Evolutionary conservation across 257 asterid genomes (phyloP).

Genomic region (Handroanthus guayacan): DNA sequence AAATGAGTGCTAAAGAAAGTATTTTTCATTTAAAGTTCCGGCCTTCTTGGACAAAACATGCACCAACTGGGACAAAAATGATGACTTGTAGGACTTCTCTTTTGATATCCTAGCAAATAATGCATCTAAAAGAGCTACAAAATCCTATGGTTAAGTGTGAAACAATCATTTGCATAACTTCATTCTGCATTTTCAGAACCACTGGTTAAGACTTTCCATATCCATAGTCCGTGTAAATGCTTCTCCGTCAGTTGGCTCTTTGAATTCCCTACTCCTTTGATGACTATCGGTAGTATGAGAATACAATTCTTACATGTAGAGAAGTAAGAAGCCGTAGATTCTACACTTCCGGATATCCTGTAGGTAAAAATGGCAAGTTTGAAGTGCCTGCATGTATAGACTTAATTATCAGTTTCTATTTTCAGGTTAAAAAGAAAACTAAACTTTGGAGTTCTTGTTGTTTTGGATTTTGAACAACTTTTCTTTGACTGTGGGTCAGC

Average conservation of each 20-base stretch:
- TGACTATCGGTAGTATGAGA: not conserved
- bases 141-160: not conserved
- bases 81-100: not conserved
- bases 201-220: not conserved
- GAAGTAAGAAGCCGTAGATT: not conserved
- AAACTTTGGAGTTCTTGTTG: constrained; percentile 11
- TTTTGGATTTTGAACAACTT: not conserved
- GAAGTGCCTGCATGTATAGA: not conserved
- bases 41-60: not conserved
- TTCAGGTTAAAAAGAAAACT: not conserved
- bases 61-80: not conserved
- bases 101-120: not conserved
- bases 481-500: not conserved
- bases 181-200: not conserved
- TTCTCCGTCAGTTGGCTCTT: not conserved
- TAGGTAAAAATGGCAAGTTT: not conserved
- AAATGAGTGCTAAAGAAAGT: not conserved
- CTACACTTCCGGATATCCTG: not conserved
- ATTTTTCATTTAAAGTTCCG: not conserved
- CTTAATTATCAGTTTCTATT: not conserved
- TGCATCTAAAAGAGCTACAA: not conserved
- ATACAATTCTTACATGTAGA: not conserved
- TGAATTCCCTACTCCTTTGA: not conserved
- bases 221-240: not conserved
- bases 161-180: not conserved